Evolutionary conservation across 1,284 basidiomycete genomes (phyloP).

Genomic region (Irpex lacteus): DNA sequence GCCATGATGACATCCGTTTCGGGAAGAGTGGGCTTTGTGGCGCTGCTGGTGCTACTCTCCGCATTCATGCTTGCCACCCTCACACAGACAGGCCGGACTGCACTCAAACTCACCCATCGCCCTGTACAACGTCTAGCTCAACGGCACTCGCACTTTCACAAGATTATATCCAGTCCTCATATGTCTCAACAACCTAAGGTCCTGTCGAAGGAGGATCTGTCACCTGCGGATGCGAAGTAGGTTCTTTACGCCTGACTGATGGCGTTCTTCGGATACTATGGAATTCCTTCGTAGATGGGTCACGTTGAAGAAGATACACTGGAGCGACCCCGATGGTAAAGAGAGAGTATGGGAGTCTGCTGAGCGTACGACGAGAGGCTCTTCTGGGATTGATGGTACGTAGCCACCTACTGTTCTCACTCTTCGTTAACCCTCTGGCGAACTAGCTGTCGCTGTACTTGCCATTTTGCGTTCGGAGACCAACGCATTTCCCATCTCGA

Average conservation of each 20-base stretch:
- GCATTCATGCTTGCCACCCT: background rate
- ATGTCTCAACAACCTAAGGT: constrained; percentile 33
- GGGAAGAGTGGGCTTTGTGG: background rate
- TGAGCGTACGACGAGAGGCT: constrained; percentile 72
- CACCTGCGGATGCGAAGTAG: constrained; percentile 60
- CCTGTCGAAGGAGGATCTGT: constrained; percentile 41
- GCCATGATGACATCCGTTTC: background rate
- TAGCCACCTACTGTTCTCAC: background rate
- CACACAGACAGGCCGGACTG: background rate
- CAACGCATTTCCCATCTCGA: constrained; percentile 64
- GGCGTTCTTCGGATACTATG: background rate
- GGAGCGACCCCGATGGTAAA: constrained; percentile 70
- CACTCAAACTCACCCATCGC: background rate
- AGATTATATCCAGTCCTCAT: background rate
- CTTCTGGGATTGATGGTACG: constrained; percentile 78
- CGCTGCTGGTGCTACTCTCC: background rate
- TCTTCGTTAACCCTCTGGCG: background rate
- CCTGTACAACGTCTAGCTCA: background rate
- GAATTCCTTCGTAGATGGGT: constrained; percentile 55
- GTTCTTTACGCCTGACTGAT: constrained; percentile 18
- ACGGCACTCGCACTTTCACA: background rate
- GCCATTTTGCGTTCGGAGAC: constrained; percentile 75
- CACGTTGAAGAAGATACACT: constrained; percentile 70
- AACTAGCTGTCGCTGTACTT: constrained; percentile 77
- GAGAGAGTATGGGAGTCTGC: constrained; percentile 87